These are phyloP conservation scores for Pyrenophora tritici-repentis DNA, from an alignment of 2,329 filamentous ascomycete species.

Conservation along the genomic window DNA sequence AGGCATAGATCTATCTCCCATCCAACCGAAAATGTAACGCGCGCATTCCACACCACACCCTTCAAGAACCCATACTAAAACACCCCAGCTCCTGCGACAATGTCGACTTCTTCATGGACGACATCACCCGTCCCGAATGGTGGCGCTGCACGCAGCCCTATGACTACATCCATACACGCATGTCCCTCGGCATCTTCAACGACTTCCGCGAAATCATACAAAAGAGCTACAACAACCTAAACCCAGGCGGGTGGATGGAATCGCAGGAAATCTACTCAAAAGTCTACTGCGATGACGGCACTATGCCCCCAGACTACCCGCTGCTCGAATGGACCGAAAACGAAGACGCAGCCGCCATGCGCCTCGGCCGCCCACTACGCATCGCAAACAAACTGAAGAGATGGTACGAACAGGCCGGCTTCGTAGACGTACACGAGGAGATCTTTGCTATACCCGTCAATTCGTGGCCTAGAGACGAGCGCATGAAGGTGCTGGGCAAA, in stretches of 20 bases:
- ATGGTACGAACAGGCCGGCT: constrained; percentile 62
- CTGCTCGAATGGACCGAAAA: constrained; percentile 55
- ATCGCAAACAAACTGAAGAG: constrained; percentile 59
- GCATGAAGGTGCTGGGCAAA: constrained; percentile 54
- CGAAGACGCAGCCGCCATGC: constrained; percentile 53
- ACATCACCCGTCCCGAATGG: constrained; percentile 65
- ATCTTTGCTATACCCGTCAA: constrained; percentile 60
- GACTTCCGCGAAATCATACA: constrained; percentile 62
- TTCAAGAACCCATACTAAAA: constrained; percentile 2
- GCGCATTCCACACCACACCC: background rate
- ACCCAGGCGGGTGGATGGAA: constrained; percentile 61
- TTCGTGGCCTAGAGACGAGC: constrained; percentile 56
- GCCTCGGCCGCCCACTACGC: constrained; percentile 54
- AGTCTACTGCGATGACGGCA: constrained; percentile 59
- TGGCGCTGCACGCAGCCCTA: constrained; percentile 55
- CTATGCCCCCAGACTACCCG: constrained; percentile 55
- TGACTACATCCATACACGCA: constrained; percentile 65
- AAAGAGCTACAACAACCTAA: constrained; percentile 58
- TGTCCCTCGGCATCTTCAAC: constrained; percentile 62
- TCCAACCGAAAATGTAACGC: constrained; percentile 45
- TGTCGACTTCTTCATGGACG: constrained; percentile 75
- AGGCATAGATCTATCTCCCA: constrained; percentile 51
- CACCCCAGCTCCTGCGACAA: constrained; percentile 64
- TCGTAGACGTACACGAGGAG: constrained; percentile 60
- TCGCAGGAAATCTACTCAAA: constrained; percentile 52